Percentiles rank a stretch among this genome's conserved stretches.
These are phyloP conservation scores for Penstemon newberryi DNA, from an alignment of 257 asterid species.

Conservation along the genomic window DNA sequence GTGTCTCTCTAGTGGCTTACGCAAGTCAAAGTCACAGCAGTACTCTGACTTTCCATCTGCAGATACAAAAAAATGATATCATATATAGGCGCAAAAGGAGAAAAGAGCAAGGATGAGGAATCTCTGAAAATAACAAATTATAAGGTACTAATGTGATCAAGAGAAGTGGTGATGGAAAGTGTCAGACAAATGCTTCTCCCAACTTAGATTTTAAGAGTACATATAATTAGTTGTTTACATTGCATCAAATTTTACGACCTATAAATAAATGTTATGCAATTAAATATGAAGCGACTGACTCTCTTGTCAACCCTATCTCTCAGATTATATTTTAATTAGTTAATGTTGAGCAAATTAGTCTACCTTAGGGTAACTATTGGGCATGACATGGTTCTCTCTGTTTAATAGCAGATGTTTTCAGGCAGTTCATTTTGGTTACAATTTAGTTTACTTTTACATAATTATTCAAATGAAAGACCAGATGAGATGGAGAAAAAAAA, in stretches of 20 bases:
- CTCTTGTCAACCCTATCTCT: slow-evolving; percentile 15
- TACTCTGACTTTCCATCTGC: slow-evolving; percentile 83
- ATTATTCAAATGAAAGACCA: slow-evolving; percentile 1
- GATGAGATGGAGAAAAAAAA: slow-evolving; percentile 6
- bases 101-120: neutral
- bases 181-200: neutral
- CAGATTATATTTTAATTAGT: slow-evolving; percentile 1
- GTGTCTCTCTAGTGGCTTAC: slow-evolving; percentile 90
- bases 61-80: slow-evolving; percentile 18
- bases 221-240: neutral
- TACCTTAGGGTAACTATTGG: neutral
- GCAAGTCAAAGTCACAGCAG: slow-evolving; percentile 82
- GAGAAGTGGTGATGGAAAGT: slow-evolving; percentile 8
- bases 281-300: slow-evolving; percentile 13
- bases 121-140: neutral
- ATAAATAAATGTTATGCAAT: neutral
- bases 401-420: neutral
- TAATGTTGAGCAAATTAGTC: slow-evolving; percentile 12
- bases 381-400: neutral
- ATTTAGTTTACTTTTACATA: slow-evolving; percentile 13
- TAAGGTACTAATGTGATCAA: slow-evolving; percentile 2
- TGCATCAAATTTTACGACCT: neutral
- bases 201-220: neutral
- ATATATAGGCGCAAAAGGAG: slow-evolving; percentile 15
- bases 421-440: slow-evolving; percentile 1